Evolutionary conservation across 306 rosid species (phyloP).

Genomic region (Comarum palustre): DNA sequence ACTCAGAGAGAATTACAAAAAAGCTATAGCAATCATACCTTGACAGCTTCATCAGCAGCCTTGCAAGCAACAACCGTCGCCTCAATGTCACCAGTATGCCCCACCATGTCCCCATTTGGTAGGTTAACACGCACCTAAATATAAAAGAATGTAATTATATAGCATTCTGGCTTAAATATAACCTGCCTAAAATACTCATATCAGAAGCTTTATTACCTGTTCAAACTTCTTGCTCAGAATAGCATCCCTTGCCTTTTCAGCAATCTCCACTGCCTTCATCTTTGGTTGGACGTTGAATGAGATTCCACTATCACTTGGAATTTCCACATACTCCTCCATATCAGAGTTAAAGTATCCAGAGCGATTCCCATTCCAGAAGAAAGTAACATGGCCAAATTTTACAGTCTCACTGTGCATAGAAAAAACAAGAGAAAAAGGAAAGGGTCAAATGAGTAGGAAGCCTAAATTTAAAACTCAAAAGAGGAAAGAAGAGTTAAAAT

Average conservation of each 20-base stretch:
- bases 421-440: neutral
- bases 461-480: neutral
- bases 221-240: slow-evolving; percentile 76
- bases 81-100: slow-evolving; percentile 86
- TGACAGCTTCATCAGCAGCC: slow-evolving; percentile 93
- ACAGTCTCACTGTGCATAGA: slow-evolving; percentile 76
- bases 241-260: slow-evolving; percentile 88
- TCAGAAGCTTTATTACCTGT: slow-evolving; percentile 39
- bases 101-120: slow-evolving; percentile 98
- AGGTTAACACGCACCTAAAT: slow-evolving; percentile 87
- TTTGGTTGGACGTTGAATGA: slow-evolving; percentile 82
- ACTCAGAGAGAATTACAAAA: neutral
- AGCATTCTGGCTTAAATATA: neutral
- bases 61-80: slow-evolving; percentile 97
- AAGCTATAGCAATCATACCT: slow-evolving; percentile 42
- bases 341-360: slow-evolving; percentile 73
- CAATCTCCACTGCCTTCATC: slow-evolving; percentile 92
- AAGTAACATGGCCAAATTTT: slow-evolving; percentile 95
- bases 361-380: slow-evolving; percentile 99
- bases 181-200: neutral
- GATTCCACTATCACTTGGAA: slow-evolving; percentile 91
- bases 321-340: slow-evolving; percentile 84
- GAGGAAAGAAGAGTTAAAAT: neutral
- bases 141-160: slow-evolving; percentile 14
- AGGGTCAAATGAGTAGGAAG: neutral